These are phyloP conservation scores for Cryptosporidium sp. DNA, from an alignment of 169 alveolate genomes.

Conservation along the genomic window DNA sequence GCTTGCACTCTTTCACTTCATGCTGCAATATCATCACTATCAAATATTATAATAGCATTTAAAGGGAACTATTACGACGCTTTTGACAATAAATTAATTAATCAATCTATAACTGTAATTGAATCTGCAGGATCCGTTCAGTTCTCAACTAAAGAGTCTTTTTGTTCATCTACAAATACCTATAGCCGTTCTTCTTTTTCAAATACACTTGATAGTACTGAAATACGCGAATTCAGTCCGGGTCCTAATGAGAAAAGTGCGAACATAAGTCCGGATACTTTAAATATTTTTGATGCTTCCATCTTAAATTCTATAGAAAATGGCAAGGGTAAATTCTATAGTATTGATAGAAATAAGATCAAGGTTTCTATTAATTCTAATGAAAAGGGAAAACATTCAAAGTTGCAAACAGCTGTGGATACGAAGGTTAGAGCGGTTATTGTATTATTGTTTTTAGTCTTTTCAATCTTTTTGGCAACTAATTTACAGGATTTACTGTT, in stretches of 20 bases:
- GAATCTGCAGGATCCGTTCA: not conserved
- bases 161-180: constrained; percentile 21
- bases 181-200: constrained; percentile 8
- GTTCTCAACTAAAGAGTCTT: not conserved
- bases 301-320: not conserved
- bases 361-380: not conserved
- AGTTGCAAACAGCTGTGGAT: not conserved
- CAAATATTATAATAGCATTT: constrained; percentile 56
- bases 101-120: not conserved
- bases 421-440: constrained; percentile 28
- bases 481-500: constrained; percentile 34
- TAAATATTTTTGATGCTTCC: not conserved
- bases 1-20: constrained; percentile 72
- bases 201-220: not conserved
- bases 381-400: not conserved
- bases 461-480: constrained; percentile 41
- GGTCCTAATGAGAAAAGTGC: not conserved
- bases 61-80: not conserved
- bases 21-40: constrained; percentile 56
- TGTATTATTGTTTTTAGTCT: constrained; percentile 28
- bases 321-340: not conserved
- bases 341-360: not conserved
- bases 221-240: not conserved
- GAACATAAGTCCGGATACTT: not conserved
- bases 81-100: not conserved